Base-by-base conservation (phyloP, 495 filamentous ascomycete genomes). In the Filosporella fistucella region DNA sequence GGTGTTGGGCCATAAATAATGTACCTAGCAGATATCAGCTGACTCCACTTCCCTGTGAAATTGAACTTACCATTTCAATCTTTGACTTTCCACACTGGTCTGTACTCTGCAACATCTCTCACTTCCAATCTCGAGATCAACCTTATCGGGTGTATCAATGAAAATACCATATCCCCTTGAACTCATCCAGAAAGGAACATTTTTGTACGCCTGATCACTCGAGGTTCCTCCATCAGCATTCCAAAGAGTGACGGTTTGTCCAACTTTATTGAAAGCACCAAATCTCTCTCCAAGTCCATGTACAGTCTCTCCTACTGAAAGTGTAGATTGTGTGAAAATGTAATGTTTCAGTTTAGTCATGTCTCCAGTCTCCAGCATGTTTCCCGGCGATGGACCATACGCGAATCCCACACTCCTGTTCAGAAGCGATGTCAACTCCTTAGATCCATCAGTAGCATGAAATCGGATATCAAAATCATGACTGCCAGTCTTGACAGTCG, bases 151-250 rank as follows among this genome's bases (percentile, higher is more conserved):
- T 12, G 75, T 70, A 54, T 82, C 78, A 21, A 87, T 75, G 61
- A 86, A 86, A n/a, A 87, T 70, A 20, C 83, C 83, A 58, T 88
- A 89, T 1, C 82, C 82, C 12, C 70, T 67, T 0, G 77, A 84
- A 47, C 77, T 84, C 26, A 88, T 64, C 61, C 81, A 86, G 61
- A 87, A 87, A 1, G 81, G 76, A 6, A 87, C 70, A 55, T 87
- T 88, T 64, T 87, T 87, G 59, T 89, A 89, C 0, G 82, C 81
- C 49, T 85, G 72, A 41, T 87, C 83, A 14, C 74, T 80, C 0
- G 75, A 81, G 14, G 85, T 87, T 8, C 83, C 84, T 2, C 84
- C 84, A 52, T 89, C 84, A 25, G 79, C 77, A 47, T 87, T 86
- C 81, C 82, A 86, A 16, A 88, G 72, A 42, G 75, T 72, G 2